A percentile compares a stretch with the other conserved stretches of the same genome.
Conservation (phyloP, 129 eudicot genomes). For the carrot (Daucus carota) region DNA sequence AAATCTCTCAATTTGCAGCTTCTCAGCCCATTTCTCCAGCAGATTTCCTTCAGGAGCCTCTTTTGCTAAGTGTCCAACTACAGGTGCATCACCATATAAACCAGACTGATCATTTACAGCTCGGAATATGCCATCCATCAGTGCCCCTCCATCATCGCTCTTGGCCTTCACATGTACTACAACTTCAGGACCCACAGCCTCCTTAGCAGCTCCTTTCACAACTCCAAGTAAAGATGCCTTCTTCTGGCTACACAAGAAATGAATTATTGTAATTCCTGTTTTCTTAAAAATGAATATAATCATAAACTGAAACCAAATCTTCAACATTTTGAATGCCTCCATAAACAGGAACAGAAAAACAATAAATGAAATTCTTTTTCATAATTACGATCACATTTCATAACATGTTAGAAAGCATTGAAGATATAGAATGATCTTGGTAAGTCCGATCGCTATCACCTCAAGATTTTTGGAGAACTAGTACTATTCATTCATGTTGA, state of each 20-base stretch:
- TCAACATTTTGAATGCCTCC: too few species aligned
- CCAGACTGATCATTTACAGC: constrained; percentile 18
- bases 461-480: too few species aligned
- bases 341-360: too few species aligned
- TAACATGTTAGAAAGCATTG: too few species aligned
- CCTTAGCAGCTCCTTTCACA: constrained; percentile 44
- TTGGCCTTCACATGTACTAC: constrained; percentile 48
- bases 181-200: constrained; percentile 48
- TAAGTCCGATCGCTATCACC: too few species aligned
- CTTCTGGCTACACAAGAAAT: constrained; percentile 49
- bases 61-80: constrained; percentile 42
- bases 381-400: too few species aligned
- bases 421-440: too few species aligned
- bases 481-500: too few species aligned
- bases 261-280: too few species aligned
- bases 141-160: constrained; percentile 35
- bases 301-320: too few species aligned
- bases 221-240: constrained; percentile 42
- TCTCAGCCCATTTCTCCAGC: constrained; percentile 42
- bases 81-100: constrained; percentile 19
- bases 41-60: constrained; percentile 63
- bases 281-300: too few species aligned
- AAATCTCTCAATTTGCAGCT: constrained; percentile 28
- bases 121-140: constrained; percentile 41
- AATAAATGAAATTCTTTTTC: too few species aligned